Base-by-base conservation (phyloP, 345 rosid genomes). In the Salix koriyanagi region DNA sequence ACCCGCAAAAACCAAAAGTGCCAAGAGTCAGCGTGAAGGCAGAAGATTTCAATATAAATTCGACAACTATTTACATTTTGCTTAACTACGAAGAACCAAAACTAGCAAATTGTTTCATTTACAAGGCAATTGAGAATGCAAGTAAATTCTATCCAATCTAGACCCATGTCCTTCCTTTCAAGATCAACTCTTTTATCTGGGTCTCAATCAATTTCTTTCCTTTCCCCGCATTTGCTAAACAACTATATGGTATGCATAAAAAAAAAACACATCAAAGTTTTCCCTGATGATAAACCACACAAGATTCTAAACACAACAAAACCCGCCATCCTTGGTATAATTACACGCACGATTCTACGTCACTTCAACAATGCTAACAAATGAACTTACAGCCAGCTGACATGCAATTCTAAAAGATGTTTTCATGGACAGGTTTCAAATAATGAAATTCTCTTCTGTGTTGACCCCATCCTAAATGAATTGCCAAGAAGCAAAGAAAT, bases 1-100 rank as follows among this genome's bases (percentile, higher is more conserved):
- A 72, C 84, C 83, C 79, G 77, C 82, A 75, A 84, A 71, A 70
- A 83, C 76, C 58, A 79, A 67, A 74, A 54, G 52, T 39, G 71
- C 71, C 73, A 76, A 44, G 71, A 71, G 71, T 83, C 73, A 79
- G 74, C 71, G 26, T 23, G 52, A n/a, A n/a, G n/a, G 34, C 0
- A 19, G 34, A 62, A 52, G 10, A 66, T 21, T 64, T n/a, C 34
- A 36, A 44, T 32, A 16, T 44, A 26, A 72, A 21, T 6, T 25
- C 23, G 2, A 14, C 65, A 69, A 70, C 44, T n/a, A 28, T 36
- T 18, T n/a, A 50, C 16, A 67, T 30, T 5, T 11, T 67, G n/a
- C 37, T 36, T 67, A 76, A 25, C 15, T 41, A n/a, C 19, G 26
- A 67, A 67, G 15, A 76, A 58, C 46, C 36, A 26, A 65, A 11